A percentile compares a stretch with the other conserved stretches of the same genome.
These are phyloP conservation scores for Noccaea caerulescens DNA, from an alignment of 345 rosid genomes.

Conservation along the genomic window DNA sequence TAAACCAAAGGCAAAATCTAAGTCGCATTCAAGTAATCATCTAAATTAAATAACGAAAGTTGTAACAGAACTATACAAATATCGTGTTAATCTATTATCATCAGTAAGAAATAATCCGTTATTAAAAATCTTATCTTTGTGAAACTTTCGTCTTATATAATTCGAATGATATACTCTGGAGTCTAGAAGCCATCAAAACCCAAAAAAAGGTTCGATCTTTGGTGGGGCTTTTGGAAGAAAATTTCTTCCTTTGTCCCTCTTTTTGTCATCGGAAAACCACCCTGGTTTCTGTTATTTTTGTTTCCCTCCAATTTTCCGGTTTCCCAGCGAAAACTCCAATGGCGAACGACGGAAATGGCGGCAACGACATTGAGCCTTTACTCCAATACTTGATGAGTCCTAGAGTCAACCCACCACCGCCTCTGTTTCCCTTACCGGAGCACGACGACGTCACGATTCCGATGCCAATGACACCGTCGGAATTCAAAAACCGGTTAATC, in stretches of 20 bases:
- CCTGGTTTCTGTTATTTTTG: neutral
- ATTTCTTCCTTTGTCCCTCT: neutral
- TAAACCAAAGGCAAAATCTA: too few species aligned
- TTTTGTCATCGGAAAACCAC: slow-evolving; percentile 3
- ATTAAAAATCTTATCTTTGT: neutral
- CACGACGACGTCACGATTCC: slow-evolving; percentile 62
- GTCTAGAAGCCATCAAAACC: neutral
- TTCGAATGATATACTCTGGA: neutral
- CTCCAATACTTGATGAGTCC: slow-evolving; percentile 53
- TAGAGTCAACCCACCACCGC: slow-evolving; percentile 41
- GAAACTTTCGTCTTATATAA: neutral
- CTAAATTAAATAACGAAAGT: neutral
- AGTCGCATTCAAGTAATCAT: slow-evolving; percentile 10
- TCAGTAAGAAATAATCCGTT: neutral
- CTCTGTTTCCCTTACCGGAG: slow-evolving; percentile 71
- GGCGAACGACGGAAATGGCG: slow-evolving; percentile 19
- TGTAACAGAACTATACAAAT: neutral
- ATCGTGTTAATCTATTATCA: slow-evolving; percentile 1
- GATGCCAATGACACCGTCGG: slow-evolving; percentile 66
- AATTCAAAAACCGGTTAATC: slow-evolving; percentile 67
- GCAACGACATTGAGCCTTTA: slow-evolving; percentile 51
- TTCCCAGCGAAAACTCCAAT: slow-evolving; percentile 30
- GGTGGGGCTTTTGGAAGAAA: slow-evolving; percentile 3
- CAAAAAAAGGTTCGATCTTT: slow-evolving; percentile 2
- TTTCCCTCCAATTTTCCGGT: neutral